Base-by-base conservation (phyloP, 768 basidiomycete genomes). In the Termitomyces sp. region DNA sequence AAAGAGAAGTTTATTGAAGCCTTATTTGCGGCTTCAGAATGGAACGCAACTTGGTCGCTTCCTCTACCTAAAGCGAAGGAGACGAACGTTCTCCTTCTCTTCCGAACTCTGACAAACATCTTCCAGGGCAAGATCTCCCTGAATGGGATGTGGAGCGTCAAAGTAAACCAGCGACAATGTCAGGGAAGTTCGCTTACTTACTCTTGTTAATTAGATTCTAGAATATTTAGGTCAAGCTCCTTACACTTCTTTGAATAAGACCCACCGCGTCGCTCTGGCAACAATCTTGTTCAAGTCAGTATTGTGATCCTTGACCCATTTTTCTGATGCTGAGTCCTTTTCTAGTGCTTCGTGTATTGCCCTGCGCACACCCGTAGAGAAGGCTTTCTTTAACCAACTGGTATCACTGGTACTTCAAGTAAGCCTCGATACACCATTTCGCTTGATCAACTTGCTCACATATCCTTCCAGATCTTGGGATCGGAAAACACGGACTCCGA, bases 281-380 rank as follows among this genome's bases (percentile, higher is more conserved):
- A 95, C 95, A 0, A 74, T 95, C 37, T 72, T 91, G 34, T 87
- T 98, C 75, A 98, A 98, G 96, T 98, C 64, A 66, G 89, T 79
- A 13, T 13, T 36, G 27, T 41, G 44, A 22, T 18, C 34, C 30
- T 56, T 4, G 39, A 39, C 30, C 13, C 34, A n/a, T 41, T 9
- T 24, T n/a, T 18, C 13, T 36, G 58, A 20, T 34, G 37, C 30
- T 13, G 51, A 49, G 36, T 55, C 50, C n/a, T 47, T 54, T 58
- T 48, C n/a, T 58, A 91, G 89, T 67, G 72, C 88, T 58, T 91
- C 90, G 2, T 90, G 88, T 63, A 68, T 85, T 37, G 70, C 73
- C 22, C 67, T 88, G 46, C 75, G 72, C 41, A 69, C 74, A 34
- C 72, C 77, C 12, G 68, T 86, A 15, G 71, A 76, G 27, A 58